Base-by-base conservation (phyloP, 805 yeast species). In the Blastobotrys muscicola region DNA sequence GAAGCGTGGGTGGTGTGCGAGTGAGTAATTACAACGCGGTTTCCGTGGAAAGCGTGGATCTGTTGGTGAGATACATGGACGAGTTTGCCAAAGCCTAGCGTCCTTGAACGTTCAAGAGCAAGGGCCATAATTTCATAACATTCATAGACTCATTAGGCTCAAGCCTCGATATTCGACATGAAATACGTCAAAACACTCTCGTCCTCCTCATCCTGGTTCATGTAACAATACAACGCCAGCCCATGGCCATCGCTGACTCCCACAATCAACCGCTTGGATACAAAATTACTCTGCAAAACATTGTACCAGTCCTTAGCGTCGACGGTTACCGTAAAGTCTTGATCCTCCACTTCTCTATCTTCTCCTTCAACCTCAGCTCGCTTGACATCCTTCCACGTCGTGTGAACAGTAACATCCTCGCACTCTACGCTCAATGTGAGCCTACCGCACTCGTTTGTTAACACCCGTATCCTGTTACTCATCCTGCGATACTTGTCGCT, bases 1-100 rank as follows among this genome's bases (percentile, higher is more conserved):
- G 97, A 62, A 85, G 95, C 3, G 97, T 90, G 36, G 97, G 97
- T 41, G 98, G 98, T 29, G 82, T 92, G 65, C 80, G 98, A 64
- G 89, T 94, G 11, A 87, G 97, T 10, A 68, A 87, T 43, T 89
- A 90, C 64, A 90, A 92, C 58, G 96, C 97, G 11, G 83, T 92
- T 42, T 62, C 78, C 3, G 66, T 76, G 39, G 70, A 72, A 15
- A 76, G 85, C 54, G 80, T 78, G 26, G 66, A 76, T 48, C 54
- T 67, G 45, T 68, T 86, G 51, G 78, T 71, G 32, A 65, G 69
- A 14, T 85, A 74, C 53, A 64, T 84, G 36, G 64, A 69, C 14
- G 70, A 74, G 38, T 86, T 82, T 66, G 92, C 50, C 31, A 16
- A 8, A 11, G 12, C 14, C 36, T 10, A 36, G 33, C 26, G 8